Conservation (phyloP, 768 basidiomycete species). For the Lyophyllum shimeji region DNA sequence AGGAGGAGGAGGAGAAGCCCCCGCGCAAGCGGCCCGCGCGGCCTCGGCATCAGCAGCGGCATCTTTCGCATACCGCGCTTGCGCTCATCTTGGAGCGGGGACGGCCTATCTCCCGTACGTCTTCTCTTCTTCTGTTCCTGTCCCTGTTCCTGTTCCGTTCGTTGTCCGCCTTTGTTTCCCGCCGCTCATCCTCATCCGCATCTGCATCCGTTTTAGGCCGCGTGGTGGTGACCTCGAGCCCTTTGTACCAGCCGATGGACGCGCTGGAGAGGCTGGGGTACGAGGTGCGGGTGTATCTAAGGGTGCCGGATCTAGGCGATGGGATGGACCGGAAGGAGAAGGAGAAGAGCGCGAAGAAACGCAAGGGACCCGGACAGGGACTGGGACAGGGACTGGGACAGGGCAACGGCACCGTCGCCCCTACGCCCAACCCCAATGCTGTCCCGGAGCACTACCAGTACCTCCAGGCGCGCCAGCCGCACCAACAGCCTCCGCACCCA, state of each 20-base stretch:
- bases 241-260: constrained; percentile 82
- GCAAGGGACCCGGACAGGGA: constrained; percentile 28
- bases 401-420: too few relatives aligned
- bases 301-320: constrained; percentile 69
- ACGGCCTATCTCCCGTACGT: constrained; percentile 61
- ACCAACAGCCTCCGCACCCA: too few relatives aligned
- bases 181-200: too few relatives aligned
- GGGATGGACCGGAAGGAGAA: constrained; percentile 53
- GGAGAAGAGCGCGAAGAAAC: too few relatives aligned
- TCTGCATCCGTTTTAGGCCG: constrained; percentile 37
- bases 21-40: constrained; percentile 18
- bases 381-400: background rate
- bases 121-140: background rate
- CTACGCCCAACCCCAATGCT: background rate
- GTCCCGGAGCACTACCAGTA: too few relatives aligned
- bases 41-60: too few relatives aligned
- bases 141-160: background rate
- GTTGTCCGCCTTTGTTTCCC: background rate
- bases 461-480: too few relatives aligned
- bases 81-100: constrained; percentile 82
- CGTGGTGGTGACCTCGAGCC: constrained; percentile 79
- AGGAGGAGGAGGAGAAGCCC: background rate
- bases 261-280: constrained; percentile 72
- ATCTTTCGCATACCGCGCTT: constrained; percentile 77
- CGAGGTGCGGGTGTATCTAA: constrained; percentile 65